These are phyloP conservation scores for Dendrostoma leiphaemia DNA, from an alignment of 2,329 filamentous ascomycete species.

Conservation along the genomic window DNA sequence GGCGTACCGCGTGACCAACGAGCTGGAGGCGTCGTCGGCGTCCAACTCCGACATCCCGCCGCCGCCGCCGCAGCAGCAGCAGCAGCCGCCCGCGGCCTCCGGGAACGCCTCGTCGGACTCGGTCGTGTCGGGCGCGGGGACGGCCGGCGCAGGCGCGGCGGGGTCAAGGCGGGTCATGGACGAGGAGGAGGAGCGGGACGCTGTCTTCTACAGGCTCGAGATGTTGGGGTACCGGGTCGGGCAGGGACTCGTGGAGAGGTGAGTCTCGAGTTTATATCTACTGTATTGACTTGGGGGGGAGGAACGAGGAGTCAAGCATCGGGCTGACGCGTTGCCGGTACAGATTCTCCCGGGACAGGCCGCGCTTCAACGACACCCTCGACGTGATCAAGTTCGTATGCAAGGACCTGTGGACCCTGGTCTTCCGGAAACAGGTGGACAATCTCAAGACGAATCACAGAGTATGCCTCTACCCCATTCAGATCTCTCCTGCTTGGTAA, in stretches of 20 bases:
- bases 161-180: conserved; percentile 45
- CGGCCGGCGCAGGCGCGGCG: conserved; percentile 20
- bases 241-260: conserved; percentile 89
- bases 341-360: conserved; percentile 79
- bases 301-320: no score
- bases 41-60: neutral
- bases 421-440: conserved; percentile 96
- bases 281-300: no score
- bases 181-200: conserved; percentile 80
- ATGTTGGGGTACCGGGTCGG: conserved; percentile 87
- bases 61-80: neutral
- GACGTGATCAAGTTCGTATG: conserved; percentile 98
- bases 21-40: conserved; percentile 54
- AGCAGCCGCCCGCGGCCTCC: no score
- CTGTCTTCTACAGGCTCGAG: conserved; percentile 82
- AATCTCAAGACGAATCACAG: conserved; percentile 98
- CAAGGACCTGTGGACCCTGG: conserved; percentile 94
- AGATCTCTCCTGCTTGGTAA: no score
- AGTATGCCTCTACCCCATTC: conserved; percentile 39
- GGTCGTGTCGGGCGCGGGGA: conserved; percentile 18
- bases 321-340: conserved; percentile 6
- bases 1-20: conserved; percentile 79
- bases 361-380: conserved; percentile 86
- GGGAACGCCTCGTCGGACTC: conserved; percentile 5
- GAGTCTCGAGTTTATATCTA: no score